Percentiles rank a stretch among this genome's conserved stretches.
Evolutionary conservation across 192 early-diverging fungal species (phyloP).

Genomic region (Physocladia obscura): DNA sequence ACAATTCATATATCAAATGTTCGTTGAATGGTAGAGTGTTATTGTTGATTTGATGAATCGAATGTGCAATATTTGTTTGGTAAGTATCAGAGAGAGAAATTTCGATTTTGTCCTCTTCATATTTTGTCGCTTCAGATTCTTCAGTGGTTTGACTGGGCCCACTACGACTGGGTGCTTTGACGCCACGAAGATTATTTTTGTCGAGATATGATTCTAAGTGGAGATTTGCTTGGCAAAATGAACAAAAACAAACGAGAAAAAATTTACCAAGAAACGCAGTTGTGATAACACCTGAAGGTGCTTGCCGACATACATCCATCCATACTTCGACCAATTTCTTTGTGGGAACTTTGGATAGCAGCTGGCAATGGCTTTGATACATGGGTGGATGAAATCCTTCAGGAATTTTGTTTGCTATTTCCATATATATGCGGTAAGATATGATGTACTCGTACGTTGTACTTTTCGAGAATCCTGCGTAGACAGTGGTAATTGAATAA

Average conservation of each 20-base stretch:
- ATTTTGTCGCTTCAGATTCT: neutral
- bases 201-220: slow-evolving; percentile 24
- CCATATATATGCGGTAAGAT: slow-evolving; percentile 51
- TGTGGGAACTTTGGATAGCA: slow-evolving; percentile 54
- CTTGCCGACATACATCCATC: slow-evolving; percentile 47
- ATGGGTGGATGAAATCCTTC: slow-evolving; percentile 43
- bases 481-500: too few species aligned
- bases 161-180: neutral
- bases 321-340: slow-evolving; percentile 51
- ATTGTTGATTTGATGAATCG: neutral
- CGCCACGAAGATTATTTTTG: slow-evolving; percentile 16
- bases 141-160: neutral
- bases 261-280: slow-evolving; percentile 41
- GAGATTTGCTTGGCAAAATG: neutral
- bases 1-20: slow-evolving; percentile 47
- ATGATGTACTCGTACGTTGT: slow-evolving; percentile 64
- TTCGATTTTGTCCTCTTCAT: neutral
- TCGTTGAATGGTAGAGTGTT: slow-evolving; percentile 44
- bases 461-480: slow-evolving; percentile 50
- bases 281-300: slow-evolving; percentile 50
- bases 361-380: slow-evolving; percentile 58
- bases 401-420: slow-evolving; percentile 47
- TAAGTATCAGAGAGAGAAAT: neutral
- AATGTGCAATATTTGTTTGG: neutral
- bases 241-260: neutral